These are phyloP conservation scores for Mesotaenium endlicherianum DNA, from an alignment of 139 green algal species.

Conservation along the genomic window DNA sequence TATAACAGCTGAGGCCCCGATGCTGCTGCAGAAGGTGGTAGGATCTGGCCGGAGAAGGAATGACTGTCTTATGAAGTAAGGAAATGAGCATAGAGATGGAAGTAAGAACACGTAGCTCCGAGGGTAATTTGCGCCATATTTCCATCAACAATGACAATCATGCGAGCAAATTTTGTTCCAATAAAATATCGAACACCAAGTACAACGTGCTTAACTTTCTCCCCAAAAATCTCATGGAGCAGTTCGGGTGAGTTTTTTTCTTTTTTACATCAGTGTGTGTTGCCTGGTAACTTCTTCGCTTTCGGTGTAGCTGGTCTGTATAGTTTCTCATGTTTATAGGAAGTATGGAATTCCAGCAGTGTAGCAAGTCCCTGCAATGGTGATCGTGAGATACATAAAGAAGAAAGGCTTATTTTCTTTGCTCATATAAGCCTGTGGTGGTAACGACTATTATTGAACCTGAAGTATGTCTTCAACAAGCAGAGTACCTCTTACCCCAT, in stretches of 20 bases:
- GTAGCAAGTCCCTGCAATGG: neutral
- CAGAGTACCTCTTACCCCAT: neutral
- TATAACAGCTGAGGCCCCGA: too few species aligned
- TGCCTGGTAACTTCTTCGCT: neutral
- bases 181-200: conserved; percentile 58
- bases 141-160: too few species aligned
- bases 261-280: neutral
- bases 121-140: too few species aligned
- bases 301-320: neutral
- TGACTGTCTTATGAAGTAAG: too few species aligned
- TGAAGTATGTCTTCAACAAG: neutral
- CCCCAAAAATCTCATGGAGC: conserved; percentile 72
- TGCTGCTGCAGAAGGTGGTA: too few species aligned
- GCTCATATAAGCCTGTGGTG: neutral
- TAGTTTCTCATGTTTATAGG: too few species aligned
- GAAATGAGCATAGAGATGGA: too few species aligned
- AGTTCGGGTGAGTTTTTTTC: conserved; percentile 57
- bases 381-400: neutral
- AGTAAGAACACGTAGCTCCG: too few species aligned
- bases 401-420: neutral
- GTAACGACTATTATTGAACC: neutral
- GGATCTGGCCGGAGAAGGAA: too few species aligned
- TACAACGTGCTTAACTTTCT: conserved; percentile 74
- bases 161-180: too few species aligned
- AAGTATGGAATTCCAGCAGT: neutral